Conservation (phyloP, 2,329 filamentous ascomycete species). For the Niveomyces coronatus region DNA sequence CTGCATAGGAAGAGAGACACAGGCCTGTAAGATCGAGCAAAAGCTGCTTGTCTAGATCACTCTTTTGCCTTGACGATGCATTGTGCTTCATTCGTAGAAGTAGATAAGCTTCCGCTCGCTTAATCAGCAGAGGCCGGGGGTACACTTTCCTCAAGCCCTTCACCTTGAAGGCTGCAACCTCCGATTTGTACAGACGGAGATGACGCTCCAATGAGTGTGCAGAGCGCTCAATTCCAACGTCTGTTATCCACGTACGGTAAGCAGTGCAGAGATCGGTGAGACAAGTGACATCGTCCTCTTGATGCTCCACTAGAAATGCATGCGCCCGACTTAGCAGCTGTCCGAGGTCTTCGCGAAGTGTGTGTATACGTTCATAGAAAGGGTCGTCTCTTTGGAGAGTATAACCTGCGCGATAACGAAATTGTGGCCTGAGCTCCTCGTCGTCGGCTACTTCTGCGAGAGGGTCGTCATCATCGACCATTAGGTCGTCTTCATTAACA, state of each 20-base stretch:
- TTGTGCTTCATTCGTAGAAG: slow-evolving; percentile 92
- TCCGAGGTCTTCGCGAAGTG: slow-evolving; percentile 70
- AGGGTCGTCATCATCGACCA: slow-evolving; percentile 40
- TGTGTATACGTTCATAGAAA: slow-evolving; percentile 68
- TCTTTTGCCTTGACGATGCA: slow-evolving; percentile 75
- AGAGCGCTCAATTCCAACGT: slow-evolving; percentile 91
- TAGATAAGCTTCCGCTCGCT: slow-evolving; percentile 89
- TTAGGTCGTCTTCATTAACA: slow-evolving; percentile 36
- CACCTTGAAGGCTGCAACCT: slow-evolving; percentile 88
- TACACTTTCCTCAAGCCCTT: slow-evolving; percentile 88
- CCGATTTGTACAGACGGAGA: slow-evolving; percentile 70
- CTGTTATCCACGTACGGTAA: slow-evolving; percentile 93
- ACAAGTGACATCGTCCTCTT: slow-evolving; percentile 91
- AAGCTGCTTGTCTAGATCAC: slow-evolving; percentile 76
- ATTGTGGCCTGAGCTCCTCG: slow-evolving; percentile 74
- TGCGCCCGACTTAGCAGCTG: slow-evolving; percentile 76
- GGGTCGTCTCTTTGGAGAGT: slow-evolving; percentile 45
- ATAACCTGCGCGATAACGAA: slow-evolving; percentile 83
- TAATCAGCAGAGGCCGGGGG: slow-evolving; percentile 81
- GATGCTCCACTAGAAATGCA: slow-evolving; percentile 67
- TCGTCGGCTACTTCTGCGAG: slow-evolving; percentile 61
- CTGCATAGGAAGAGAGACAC: slow-evolving; percentile 83
- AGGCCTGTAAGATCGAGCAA: slow-evolving; percentile 83
- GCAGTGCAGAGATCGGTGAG: slow-evolving; percentile 89
- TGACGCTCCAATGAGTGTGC: slow-evolving; percentile 88